phyloP scores from a whole-genome alignment of 2,329 filamentous ascomycete species.

The Cercospora sp. region DNA sequence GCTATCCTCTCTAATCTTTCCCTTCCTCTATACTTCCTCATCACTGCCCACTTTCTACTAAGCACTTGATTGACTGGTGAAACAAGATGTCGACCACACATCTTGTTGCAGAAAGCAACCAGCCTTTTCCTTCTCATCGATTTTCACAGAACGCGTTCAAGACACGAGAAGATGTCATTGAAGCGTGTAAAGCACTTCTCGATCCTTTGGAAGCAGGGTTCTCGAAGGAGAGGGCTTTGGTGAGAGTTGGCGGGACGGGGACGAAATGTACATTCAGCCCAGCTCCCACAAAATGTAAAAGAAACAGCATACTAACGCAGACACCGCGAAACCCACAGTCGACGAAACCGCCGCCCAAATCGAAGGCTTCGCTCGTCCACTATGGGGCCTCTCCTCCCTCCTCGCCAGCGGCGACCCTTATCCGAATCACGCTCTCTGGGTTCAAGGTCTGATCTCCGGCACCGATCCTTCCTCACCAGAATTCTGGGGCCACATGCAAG shows the following conservation, averaged over 20 bases:
- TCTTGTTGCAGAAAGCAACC: slow-evolving; percentile 42
- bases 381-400: slow-evolving; percentile 73
- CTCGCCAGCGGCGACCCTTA: slow-evolving; percentile 69
- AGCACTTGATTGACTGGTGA: too few relatives aligned
- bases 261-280: slow-evolving; percentile 56
- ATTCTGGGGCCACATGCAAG: slow-evolving; percentile 75
- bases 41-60: too few relatives aligned
- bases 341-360: slow-evolving; percentile 76
- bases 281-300: not conserved
- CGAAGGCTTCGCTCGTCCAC: slow-evolving; percentile 71
- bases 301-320: not conserved
- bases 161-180: slow-evolving; percentile 46
- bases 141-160: slow-evolving; percentile 47
- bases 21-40: too few relatives aligned
- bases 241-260: slow-evolving; percentile 69
- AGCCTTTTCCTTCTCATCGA: slow-evolving; percentile 45
- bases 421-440: slow-evolving; percentile 63
- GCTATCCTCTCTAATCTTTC: too few relatives aligned
- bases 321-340: slow-evolving; percentile 40
- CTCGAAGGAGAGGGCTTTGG: slow-evolving; percentile 64
- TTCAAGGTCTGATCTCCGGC: slow-evolving; percentile 68
- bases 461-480: slow-evolving; percentile 69
- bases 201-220: slow-evolving; percentile 72
- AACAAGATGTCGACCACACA: slow-evolving; percentile 15
- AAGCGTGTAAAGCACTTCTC: slow-evolving; percentile 56